phyloP scores from a whole-genome alignment of 352 stramenopile genomes.

The Phytophthora citricola region DNA sequence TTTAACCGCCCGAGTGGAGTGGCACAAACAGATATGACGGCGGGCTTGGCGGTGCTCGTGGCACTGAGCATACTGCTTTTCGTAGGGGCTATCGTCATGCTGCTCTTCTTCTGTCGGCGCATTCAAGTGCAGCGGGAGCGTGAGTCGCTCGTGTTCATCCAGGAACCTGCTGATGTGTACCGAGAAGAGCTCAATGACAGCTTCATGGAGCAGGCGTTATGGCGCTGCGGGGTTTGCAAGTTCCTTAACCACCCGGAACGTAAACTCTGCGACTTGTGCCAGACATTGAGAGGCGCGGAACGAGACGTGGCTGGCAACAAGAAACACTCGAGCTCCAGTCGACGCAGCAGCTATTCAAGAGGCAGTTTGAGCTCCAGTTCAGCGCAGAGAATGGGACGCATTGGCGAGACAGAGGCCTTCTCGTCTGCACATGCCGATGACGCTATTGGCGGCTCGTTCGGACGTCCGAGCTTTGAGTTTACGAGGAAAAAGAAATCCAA shows the following conservation, averaged over 20 bases:
- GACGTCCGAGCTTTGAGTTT: constrained; percentile 40
- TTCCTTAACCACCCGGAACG: constrained; percentile 89
- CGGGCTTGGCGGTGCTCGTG: constrained; percentile 44
- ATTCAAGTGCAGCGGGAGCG: constrained; percentile 46
- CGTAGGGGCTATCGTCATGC: constrained; percentile 46
- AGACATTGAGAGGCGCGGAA: constrained; percentile 69
- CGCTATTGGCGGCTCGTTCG: constrained; percentile 42
- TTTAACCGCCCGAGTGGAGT: too few relatives aligned
- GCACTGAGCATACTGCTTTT: constrained; percentile 54
- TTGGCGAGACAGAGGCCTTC: constrained; percentile 57
- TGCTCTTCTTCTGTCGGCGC: constrained; percentile 55
- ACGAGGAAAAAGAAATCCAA: constrained; percentile 21
- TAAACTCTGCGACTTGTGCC: constrained; percentile 87
- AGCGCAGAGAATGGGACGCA: constrained; percentile 48
- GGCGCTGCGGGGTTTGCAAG: constrained; percentile 89
- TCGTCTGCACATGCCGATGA: constrained; percentile 41
- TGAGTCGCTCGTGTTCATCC: constrained; percentile 57
- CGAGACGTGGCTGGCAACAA: constrained; percentile 48
- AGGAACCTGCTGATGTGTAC: constrained; percentile 71
- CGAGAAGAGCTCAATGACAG: constrained; percentile 87
- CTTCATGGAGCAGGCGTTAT: constrained; percentile 82
- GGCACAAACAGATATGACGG: constrained; percentile 29
- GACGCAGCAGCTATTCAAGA: constrained; percentile 31
- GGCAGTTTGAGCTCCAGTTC: constrained; percentile 31
- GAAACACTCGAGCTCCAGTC: constrained; percentile 31